Base-by-base conservation (phyloP, 2,329 filamentous ascomycete genomes). In the Claviceps fusiformis region DNA sequence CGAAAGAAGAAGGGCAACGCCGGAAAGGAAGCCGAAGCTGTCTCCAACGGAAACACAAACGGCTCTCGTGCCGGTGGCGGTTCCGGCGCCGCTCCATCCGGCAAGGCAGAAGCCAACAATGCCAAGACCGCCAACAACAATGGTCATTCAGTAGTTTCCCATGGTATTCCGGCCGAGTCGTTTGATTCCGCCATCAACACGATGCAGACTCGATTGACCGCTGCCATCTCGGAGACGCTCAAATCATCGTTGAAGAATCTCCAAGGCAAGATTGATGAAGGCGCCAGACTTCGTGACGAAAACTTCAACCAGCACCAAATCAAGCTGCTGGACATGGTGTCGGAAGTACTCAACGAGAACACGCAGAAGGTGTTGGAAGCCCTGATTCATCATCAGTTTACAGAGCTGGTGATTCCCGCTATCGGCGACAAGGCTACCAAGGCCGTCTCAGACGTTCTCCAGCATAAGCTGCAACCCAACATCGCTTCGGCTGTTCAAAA, bases 371-470 rank as follows among this genome's bases (percentile, higher is more conserved):
- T 88, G 27, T 77, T 96, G 43, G 77, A 83, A 58, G 83, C 82
- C 58, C 87, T 95, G 61, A 84, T 95, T 52, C 80, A 82, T 50
- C 78, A 83, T 50, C 86, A 87, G 67, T 88, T 95, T 60, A 80
- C 88, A 58, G 78, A 83, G 55, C 78, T 83, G 15, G 81, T 96
- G 48, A 75, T 95, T 53, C 92, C 93, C 11, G 76, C 83, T 37
- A 74, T 97, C 55, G 79, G 83, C 45, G 78, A 83, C 53, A 76
- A 84, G 46, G 82, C 87, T 15, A 77, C 81, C 48, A 80, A 82
- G 58, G 79, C 85, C 5, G 76, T 95, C 33, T 80, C 85, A 54
- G 84, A 86, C 58, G 83, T 88, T 65, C 75, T 97, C 29, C 78
- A 81, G 55, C 77, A 80, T 59, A 82, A 82, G 58, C 71, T 96